These are phyloP conservation scores for Escovopsis sp. DNA, from an alignment of 2,329 filamentous ascomycete species.

Conservation along the genomic window DNA sequence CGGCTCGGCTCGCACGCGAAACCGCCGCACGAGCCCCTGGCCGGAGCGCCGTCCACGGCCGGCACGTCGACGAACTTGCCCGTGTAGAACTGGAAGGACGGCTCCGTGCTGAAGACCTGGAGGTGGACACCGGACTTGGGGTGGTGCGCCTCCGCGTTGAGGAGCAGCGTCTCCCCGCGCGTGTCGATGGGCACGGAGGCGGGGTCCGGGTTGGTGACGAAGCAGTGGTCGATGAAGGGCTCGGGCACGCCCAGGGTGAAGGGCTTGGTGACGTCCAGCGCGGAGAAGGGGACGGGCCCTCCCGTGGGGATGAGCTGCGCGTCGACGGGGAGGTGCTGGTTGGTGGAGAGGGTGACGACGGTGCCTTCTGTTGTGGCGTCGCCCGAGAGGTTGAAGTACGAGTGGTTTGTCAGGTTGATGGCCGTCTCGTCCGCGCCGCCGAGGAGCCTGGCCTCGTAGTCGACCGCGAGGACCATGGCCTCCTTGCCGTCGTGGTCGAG, in stretches of 20 bases:
- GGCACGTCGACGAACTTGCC: conserved; percentile 73
- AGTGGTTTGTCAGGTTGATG: conserved; percentile 92
- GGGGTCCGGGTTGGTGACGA: conserved; percentile 56
- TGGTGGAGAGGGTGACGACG: conserved; percentile 50
- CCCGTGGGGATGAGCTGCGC: conserved; percentile 59
- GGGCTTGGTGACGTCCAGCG: conserved; percentile 46
- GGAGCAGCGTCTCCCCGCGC: conserved; percentile 44
- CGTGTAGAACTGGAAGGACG: conserved; percentile 94
- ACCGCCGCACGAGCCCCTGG: conserved; percentile 53
- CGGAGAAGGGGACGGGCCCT: conserved; percentile 47
- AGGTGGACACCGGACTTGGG: conserved; percentile 63
- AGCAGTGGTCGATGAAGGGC: conserved; percentile 82
- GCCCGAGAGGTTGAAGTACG: conserved; percentile 54
- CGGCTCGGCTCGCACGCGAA: conserved; percentile 90
- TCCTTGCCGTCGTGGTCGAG: conserved; percentile 40
- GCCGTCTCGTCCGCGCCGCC: conserved; percentile 74
- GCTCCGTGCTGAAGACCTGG: conserved; percentile 82
- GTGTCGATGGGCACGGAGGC: conserved; percentile 50
- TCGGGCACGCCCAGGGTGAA: conserved; percentile 59
- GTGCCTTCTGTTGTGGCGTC: conserved; percentile 39
- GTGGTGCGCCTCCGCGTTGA: conserved; percentile 59
- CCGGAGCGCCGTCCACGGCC: conserved; percentile 44
- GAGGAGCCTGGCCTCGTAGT: conserved; percentile 77
- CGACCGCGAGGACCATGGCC: conserved; percentile 62
- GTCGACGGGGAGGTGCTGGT: conserved; percentile 60